phyloP scores from a whole-genome alignment of 176 grass and related monocot genomes.

The Lolium rigidum region DNA sequence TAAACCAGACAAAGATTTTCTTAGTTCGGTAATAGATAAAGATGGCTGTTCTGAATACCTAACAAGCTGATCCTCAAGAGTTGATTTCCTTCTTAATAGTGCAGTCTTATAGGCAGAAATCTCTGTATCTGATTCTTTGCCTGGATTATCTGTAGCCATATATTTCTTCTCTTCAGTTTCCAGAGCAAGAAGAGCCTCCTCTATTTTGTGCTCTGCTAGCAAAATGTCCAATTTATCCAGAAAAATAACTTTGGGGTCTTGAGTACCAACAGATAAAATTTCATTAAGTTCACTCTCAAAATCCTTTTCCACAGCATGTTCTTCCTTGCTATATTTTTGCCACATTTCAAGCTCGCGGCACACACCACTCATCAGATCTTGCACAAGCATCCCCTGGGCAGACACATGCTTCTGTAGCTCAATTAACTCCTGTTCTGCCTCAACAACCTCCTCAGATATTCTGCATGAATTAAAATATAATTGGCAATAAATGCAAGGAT shows the following conservation, averaged over 20 bases:
- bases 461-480: constrained; percentile 45
- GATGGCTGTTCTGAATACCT: constrained; percentile 69
- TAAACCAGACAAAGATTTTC: constrained; percentile 73
- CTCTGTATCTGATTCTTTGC: constrained; percentile 58
- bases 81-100: constrained; percentile 70
- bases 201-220: constrained; percentile 81
- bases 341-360: constrained; percentile 78
- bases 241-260: constrained; percentile 68
- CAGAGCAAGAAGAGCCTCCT: constrained; percentile 72
- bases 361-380: constrained; percentile 92
- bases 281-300: constrained; percentile 64
- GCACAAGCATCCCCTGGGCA: constrained; percentile 89
- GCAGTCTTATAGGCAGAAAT: constrained; percentile 63
- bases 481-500: constrained; percentile 11
- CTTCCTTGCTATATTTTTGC: constrained; percentile 67
- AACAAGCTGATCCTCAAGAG: constrained; percentile 87
- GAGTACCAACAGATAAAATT: constrained; percentile 57
- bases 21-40: constrained; percentile 71
- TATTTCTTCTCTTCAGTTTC: constrained; percentile 75
- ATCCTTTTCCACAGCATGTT: constrained; percentile 53
- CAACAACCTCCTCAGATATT: constrained; percentile 93
- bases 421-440: constrained; percentile 93
- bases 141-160: constrained; percentile 44
- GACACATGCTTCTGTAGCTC: constrained; percentile 86
- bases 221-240: constrained; percentile 79